Percentiles rank a stretch among this genome's conserved stretches.
These are phyloP conservation scores for Athelia psychrophila DNA, from an alignment of 1,284 basidiomycete species.

Conservation along the genomic window DNA sequence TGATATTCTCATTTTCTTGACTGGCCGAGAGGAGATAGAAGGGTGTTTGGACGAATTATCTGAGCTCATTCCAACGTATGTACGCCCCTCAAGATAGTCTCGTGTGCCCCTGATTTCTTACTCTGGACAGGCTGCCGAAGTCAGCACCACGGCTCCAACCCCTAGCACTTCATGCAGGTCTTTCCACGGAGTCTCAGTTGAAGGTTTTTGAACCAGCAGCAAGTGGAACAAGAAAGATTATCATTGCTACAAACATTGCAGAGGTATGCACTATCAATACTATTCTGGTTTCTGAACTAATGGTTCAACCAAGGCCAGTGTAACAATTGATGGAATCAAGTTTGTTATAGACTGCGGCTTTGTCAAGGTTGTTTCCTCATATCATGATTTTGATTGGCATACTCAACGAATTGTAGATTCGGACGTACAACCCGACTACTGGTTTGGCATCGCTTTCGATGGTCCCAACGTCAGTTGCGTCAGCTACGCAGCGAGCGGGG, in stretches of 20 bases:
- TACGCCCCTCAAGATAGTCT: conserved; percentile 7
- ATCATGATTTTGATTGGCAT: conserved; percentile 9
- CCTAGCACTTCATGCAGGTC: conserved; percentile 85
- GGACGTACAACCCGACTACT: conserved; percentile 81
- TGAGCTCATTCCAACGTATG: conserved; percentile 76
- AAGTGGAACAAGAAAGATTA: conserved; percentile 80
- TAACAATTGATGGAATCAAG: conserved; percentile 94
- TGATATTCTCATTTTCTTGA: conserved; percentile 92
- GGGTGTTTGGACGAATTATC: conserved; percentile 78
- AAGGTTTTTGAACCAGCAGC: conserved; percentile 80
- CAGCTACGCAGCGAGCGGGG: conserved; percentile 86
- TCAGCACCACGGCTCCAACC: conserved; percentile 59
- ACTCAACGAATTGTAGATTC: conserved; percentile 50
- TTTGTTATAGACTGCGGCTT: conserved; percentile 96
- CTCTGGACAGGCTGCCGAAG: conserved; percentile 56
- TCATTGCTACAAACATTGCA: conserved; percentile 95
- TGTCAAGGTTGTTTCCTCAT: conserved; percentile 69
- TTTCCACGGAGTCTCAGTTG: conserved; percentile 84
- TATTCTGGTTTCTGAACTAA: no score
- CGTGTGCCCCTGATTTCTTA: not conserved
- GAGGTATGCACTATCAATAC: conserved; percentile 52
- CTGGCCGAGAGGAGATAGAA: conserved; percentile 97
- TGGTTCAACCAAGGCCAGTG: no score
- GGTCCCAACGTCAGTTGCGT: conserved; percentile 79
- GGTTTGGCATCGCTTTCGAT: conserved; percentile 80